Base-by-base conservation (phyloP, 768 basidiomycete genomes). In the Suillus luteus region DNA sequence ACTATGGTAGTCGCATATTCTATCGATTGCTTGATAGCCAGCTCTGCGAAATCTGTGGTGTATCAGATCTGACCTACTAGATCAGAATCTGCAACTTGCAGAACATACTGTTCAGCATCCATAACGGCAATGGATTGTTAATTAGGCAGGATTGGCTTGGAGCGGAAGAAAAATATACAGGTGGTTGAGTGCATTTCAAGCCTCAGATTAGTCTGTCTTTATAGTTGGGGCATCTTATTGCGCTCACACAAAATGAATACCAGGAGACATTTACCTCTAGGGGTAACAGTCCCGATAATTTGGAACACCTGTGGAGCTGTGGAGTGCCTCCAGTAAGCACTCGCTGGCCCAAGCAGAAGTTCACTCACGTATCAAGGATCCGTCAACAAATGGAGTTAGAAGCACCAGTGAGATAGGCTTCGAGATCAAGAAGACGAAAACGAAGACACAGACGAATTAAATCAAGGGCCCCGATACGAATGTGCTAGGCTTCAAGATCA, bases 1-100 rank as follows among this genome's bases (percentile, higher is more conserved):
- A 64, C 83, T 80, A 71, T 92, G 94, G 73, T 95, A 95, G 67
- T 95, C 93, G 72, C 94, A 96, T 64, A 98, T 95, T 64, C 87
- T 80, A 76, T 96, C 93, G 64, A 96, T 89, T 14, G 93, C 93
- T 62, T 88, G 86, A 73, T 96, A 93, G 49, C 92, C 95, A 46
- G 91, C 91, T 69, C 86, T 89, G 54, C 93, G 85, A 73, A 96
- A 95, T 69, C 92, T 93, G 70, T 6, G 31, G 5, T 48, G 38
- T 3, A 59, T 40, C 9, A 64, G 49, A 55, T 35, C 31, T 62
- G 9, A 31, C 22, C 3, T 2, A 55, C 3, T 2, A 55, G 17
- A 31, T 12, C 60, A 17, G 44, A 8, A 33, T 52, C 15, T 52
- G 37, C 22, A 24, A 60, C 11, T 10, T 48, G 44, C 31, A 37